Evolutionary conservation across 768 basidiomycete species (phyloP).

Genomic region (Trametes cingulata): DNA sequence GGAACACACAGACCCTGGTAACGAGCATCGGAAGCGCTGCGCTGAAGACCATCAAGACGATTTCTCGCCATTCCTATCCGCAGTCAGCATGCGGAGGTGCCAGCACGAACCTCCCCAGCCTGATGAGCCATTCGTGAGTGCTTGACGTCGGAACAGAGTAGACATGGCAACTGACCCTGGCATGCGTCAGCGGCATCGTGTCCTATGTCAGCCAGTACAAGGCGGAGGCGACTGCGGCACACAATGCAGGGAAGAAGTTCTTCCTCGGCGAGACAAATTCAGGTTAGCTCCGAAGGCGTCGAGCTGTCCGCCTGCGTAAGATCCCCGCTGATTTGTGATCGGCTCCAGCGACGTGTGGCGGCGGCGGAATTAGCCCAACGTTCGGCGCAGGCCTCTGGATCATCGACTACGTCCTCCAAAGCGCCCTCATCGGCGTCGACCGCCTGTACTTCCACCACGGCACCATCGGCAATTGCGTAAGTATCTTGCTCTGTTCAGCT

Average conservation of each 20-base stretch:
- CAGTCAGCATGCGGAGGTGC: slow-evolving; percentile 41
- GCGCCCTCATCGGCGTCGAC: slow-evolving; percentile 37
- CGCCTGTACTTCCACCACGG: slow-evolving; percentile 45
- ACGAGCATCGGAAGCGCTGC: slow-evolving; percentile 32
- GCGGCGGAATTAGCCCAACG: slow-evolving; percentile 43
- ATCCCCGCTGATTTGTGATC: not conserved
- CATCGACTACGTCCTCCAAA: slow-evolving; percentile 42
- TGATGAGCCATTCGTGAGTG: slow-evolving; percentile 40
- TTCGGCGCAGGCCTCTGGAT: slow-evolving; percentile 44
- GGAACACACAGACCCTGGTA: slow-evolving; percentile 35
- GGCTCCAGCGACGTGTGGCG: slow-evolving; percentile 40
- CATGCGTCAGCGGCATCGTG: slow-evolving; percentile 34
- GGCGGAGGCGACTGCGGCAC: slow-evolving; percentile 36
- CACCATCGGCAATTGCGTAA: slow-evolving; percentile 41
- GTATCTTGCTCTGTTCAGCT: slow-evolving; percentile 3
- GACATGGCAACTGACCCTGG: not conserved
- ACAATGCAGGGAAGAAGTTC: slow-evolving; percentile 35
- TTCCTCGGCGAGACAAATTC: slow-evolving; percentile 45
- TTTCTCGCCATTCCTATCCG: slow-evolving; percentile 40
- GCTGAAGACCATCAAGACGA: slow-evolving; percentile 31
- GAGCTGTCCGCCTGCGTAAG: no score
- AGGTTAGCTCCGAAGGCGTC: no score
- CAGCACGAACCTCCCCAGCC: slow-evolving; percentile 34
- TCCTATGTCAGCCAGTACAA: slow-evolving; percentile 36
- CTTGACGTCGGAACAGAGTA: no score